phyloP scores from a whole-genome alignment of 2,329 filamentous ascomycete genomes.

The Arthrocladium fulminans region DNA sequence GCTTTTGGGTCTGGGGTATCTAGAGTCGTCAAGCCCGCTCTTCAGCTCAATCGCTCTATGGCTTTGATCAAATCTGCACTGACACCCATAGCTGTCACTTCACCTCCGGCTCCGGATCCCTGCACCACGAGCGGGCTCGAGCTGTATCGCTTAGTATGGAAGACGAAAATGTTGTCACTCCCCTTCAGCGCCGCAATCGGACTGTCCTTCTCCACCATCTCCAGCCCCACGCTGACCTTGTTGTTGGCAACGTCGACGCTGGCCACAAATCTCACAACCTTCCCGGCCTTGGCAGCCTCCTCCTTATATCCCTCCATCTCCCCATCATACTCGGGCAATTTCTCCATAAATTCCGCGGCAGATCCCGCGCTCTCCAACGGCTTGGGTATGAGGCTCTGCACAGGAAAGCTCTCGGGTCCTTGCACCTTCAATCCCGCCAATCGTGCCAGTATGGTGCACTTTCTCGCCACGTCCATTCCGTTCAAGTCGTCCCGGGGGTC shows the following conservation, averaged over 20 bases:
- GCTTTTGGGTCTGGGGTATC: not conserved
- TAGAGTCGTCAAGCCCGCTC: no score
- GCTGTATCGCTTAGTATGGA: constrained; percentile 93
- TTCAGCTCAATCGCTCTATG: constrained; percentile 54
- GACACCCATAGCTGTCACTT: constrained; percentile 96
- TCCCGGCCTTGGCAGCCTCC: constrained; percentile 76
- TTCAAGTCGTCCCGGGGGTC: constrained; percentile 82
- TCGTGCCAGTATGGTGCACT: constrained; percentile 87
- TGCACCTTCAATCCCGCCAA: constrained; percentile 73
- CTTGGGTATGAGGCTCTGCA: constrained; percentile 84
- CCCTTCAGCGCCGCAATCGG: constrained; percentile 92
- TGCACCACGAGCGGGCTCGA: constrained; percentile 87
- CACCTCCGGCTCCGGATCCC: constrained; percentile 85
- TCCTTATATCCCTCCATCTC: constrained; percentile 82
- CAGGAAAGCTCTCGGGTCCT: constrained; percentile 79
- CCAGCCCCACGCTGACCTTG: constrained; percentile 80
- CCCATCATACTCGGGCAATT: constrained; percentile 71
- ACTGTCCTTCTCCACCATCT: constrained; percentile 79
- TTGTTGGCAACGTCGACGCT: constrained; percentile 78
- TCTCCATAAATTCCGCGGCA: constrained; percentile 77
- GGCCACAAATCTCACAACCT: constrained; percentile 89
- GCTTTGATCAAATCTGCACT: constrained; percentile 90
- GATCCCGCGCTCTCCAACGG: constrained; percentile 68
- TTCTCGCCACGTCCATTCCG: constrained; percentile 83
- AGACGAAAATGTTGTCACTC: constrained; percentile 97